phyloP scores from a whole-genome alignment of 129 eudicot species.

The Flaveria ramosissima region DNA sequence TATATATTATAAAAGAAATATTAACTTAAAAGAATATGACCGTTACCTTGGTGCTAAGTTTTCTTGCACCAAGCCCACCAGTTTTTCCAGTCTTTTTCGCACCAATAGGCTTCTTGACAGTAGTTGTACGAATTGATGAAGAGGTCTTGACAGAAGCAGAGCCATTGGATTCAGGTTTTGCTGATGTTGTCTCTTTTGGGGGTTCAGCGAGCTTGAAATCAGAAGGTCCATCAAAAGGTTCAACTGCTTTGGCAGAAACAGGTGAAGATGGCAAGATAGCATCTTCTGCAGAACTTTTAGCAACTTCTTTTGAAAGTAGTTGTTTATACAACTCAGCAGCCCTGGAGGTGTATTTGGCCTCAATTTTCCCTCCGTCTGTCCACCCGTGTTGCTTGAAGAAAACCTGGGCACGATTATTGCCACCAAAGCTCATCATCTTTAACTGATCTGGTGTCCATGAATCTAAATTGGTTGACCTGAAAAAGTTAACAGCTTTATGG shows the following conservation, averaged over 20 bases:
- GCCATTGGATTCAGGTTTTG: slow-evolving; percentile 47
- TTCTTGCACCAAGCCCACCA: slow-evolving; percentile 85
- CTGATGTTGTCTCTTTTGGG: slow-evolving; percentile 47
- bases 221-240: slow-evolving; percentile 43
- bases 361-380: slow-evolving; percentile 85
- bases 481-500: slow-evolving; percentile 2
- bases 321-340: slow-evolving; percentile 84
- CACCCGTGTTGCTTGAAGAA: slow-evolving; percentile 93
- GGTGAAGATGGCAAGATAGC: slow-evolving; percentile 61
- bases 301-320: slow-evolving; percentile 81
- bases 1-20: not conserved
- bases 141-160: slow-evolving; percentile 57
- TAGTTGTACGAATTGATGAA: slow-evolving; percentile 34
- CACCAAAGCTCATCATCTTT: slow-evolving; percentile 80
- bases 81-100: slow-evolving; percentile 73
- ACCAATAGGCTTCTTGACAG: slow-evolving; percentile 69
- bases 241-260: slow-evolving; percentile 20
- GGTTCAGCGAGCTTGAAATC: slow-evolving; percentile 37
- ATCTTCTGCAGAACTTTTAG: slow-evolving; percentile 58
- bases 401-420: slow-evolving; percentile 84
- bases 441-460: slow-evolving; percentile 88
- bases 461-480: slow-evolving; percentile 83
- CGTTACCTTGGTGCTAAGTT: slow-evolving; percentile 68
- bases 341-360: slow-evolving; percentile 86
- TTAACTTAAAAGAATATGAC: not conserved